Conservation (phyloP, 768 basidiomycete genomes). For the Amanita rubescens region DNA sequence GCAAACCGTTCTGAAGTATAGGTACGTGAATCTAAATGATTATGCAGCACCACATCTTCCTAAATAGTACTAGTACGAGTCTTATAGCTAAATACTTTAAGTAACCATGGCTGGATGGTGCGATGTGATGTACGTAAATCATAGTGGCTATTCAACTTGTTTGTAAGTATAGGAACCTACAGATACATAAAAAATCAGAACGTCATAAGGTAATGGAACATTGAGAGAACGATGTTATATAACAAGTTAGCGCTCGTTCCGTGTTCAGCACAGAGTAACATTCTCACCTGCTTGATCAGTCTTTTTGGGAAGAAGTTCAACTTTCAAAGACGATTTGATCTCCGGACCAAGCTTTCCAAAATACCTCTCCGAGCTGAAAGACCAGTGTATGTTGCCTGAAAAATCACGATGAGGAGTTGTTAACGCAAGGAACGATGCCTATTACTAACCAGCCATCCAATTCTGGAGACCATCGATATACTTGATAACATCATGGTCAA, state of each 20-base stretch:
- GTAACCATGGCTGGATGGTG: too few species aligned
- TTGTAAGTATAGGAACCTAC: too few species aligned
- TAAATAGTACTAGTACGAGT: too few species aligned
- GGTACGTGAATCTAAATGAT: too few species aligned
- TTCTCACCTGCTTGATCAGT: background rate
- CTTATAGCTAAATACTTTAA: too few species aligned
- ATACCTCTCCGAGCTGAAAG: constrained; percentile 54
- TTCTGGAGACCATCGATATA: constrained; percentile 54
- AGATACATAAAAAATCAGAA: too few species aligned
- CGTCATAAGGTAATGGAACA: too few species aligned
- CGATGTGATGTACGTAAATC: too few species aligned
- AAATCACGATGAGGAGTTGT: background rate
- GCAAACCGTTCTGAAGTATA: too few species aligned
- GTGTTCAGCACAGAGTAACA: background rate
- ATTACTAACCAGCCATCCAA: constrained; percentile 42
- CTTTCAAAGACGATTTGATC: constrained; percentile 39
- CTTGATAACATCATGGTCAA: constrained; percentile 44
- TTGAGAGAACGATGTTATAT: too few species aligned
- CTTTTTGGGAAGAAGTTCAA: constrained; percentile 35
- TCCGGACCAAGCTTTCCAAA: constrained; percentile 44
- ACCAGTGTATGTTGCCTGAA: constrained; percentile 53
- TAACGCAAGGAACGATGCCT: background rate
- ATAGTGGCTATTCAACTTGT: too few species aligned
- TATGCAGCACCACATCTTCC: too few species aligned
- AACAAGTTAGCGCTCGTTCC: background rate